These are phyloP conservation scores for Xerocomus spinulosus DNA, from an alignment of 768 basidiomycete genomes.

Conservation along the genomic window DNA sequence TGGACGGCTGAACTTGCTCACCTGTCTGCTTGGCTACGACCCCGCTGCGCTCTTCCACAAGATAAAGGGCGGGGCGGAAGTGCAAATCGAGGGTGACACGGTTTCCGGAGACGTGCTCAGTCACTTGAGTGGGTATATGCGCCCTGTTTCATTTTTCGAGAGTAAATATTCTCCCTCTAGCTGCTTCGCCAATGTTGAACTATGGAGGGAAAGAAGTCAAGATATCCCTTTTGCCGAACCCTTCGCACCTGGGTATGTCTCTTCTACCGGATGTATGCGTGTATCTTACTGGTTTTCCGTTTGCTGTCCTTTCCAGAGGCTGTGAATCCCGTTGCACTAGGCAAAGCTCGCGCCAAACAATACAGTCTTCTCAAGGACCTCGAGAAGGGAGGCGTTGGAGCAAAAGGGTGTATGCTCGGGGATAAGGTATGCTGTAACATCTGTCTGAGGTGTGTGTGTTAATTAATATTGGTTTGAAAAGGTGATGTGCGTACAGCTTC, in stretches of 20 bases:
- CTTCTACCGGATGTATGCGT: background rate
- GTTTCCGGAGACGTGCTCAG: constrained; percentile 84
- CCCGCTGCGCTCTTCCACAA: constrained; percentile 78
- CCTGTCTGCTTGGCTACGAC: constrained; percentile 65
- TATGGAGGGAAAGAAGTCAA: constrained; percentile 54
- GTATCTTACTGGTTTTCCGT: background rate
- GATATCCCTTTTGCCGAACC: constrained; percentile 76
- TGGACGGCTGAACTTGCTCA: constrained; percentile 81
- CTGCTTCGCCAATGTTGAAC: constrained; percentile 57
- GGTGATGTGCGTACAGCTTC: constrained; percentile 86
- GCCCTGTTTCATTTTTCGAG: background rate
- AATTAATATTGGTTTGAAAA: constrained; percentile 36
- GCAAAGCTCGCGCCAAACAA: constrained; percentile 89
- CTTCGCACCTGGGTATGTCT: constrained; percentile 61
- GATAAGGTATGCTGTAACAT: constrained; percentile 23
- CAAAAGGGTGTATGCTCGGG: constrained; percentile 28
- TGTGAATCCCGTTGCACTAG: constrained; percentile 80
- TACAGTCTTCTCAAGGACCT: constrained; percentile 70
- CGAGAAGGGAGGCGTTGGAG: constrained; percentile 29
- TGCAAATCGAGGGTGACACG: constrained; percentile 53
- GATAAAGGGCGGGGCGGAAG: constrained; percentile 74
- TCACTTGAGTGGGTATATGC: constrained; percentile 56
- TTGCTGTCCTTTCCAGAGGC: constrained; percentile 51
- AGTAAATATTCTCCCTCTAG: constrained; percentile 30
- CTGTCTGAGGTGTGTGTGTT: background rate